Percentiles rank a stretch among this genome's conserved stretches.
These are phyloP conservation scores for Globisporangium emineosum DNA, from an alignment of 352 stramenopile genomes.

Conservation along the genomic window DNA sequence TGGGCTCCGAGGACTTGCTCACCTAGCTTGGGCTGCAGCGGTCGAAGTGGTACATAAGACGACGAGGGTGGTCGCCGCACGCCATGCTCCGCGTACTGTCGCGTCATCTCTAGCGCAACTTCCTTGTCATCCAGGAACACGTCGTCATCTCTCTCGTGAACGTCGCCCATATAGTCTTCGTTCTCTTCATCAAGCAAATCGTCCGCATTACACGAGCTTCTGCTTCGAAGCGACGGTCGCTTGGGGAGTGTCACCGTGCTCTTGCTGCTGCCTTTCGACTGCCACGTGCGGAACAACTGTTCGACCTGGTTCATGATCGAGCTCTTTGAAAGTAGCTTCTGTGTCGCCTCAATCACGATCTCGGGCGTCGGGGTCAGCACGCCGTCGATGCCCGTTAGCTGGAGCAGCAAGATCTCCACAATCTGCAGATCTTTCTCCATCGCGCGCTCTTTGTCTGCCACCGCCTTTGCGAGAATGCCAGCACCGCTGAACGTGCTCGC, in stretches of 20 bases:
- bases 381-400: constrained; percentile 33
- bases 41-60: constrained; percentile 22
- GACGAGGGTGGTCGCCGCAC: constrained; percentile 6
- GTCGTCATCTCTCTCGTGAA: constrained; percentile 10
- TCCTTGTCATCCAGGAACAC: constrained; percentile 20
- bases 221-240: neutral
- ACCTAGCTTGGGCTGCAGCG: constrained; percentile 25
- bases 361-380: constrained; percentile 27
- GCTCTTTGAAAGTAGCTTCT: constrained; percentile 26
- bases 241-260: constrained; percentile 1
- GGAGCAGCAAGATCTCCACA: constrained; percentile 33
- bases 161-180: constrained; percentile 26
- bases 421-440: constrained; percentile 18
- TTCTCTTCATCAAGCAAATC: constrained; percentile 13
- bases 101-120: constrained; percentile 23
- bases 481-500: constrained; percentile 5
- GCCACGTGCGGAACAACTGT: constrained; percentile 36
- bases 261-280: constrained; percentile 22
- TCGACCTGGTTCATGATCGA: constrained; percentile 31
- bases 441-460: constrained; percentile 1
- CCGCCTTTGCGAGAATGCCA: constrained; percentile 8
- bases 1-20: constrained; percentile 26
- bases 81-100: constrained; percentile 27
- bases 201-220: neutral
- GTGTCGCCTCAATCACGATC: constrained; percentile 22